Evolutionary conservation across 2,329 filamentous ascomycete species (phyloP), one percentile per base, ranked within the genome.

Genomic region (Colletotrichum spaethianum): DNA sequence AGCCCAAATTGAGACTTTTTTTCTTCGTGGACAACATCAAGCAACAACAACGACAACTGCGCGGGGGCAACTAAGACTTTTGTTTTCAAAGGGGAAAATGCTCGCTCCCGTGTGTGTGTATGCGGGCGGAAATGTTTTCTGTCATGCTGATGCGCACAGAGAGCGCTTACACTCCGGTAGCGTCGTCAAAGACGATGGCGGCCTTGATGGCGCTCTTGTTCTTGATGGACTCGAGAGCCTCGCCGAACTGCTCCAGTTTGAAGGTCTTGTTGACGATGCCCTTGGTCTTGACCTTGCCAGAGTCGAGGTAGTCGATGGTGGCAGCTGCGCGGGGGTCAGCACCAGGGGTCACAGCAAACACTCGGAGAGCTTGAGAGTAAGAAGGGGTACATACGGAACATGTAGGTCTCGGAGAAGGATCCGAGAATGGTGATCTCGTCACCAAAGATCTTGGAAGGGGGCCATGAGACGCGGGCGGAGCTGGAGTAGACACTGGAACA

Each of bases 121-220:
- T 53, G 20, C 12, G 38, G 28, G 26, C 40, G 52, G 42, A 16
- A 36, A 8, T 62, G 20, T 53, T 44, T 67, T 55, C 55, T 52
- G 52, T 63, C 44, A 46, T 69, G 65, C 57, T 72, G 50, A 38
- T 59, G 40, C 52, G 70, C 59, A 70, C 65, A 72, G 60, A 63
- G 67, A 56, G 38, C 64, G 16, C 64, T 74, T 74, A 75, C 72
- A 75, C 73, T 73, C 73, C 73, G 38, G 73, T 75, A 26, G 73
- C 68, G 76, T 87, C 90, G 73, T 93, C 91, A 77, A 93, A 93
- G 57, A 90, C 88, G 80, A 94, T 93, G 20, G 90, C 91, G 63
- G 92, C 92, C 86, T 94, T 94, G 79, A 94, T 93, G 71, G 91
- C 92, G 64, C 84, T 89, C 86, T 93, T 93, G 83, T 93, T 91